Conservation (phyloP, 108 stramenopile genomes). For the Parietichytrium sp. region DNA sequence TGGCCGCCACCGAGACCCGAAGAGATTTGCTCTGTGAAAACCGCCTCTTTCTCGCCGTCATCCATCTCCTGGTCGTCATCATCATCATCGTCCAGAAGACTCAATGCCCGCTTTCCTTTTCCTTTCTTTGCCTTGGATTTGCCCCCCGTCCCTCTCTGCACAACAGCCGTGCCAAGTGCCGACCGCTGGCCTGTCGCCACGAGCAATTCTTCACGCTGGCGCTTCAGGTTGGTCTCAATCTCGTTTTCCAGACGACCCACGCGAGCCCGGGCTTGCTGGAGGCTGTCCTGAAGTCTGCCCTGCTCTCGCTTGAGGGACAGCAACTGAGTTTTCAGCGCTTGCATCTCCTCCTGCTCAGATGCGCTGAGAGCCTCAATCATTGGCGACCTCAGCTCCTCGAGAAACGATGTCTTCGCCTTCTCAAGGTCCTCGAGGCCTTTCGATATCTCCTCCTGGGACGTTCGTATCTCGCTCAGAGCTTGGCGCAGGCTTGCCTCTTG, state of each 20-base stretch:
- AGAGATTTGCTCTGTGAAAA: background rate
- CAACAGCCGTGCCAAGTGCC: background rate
- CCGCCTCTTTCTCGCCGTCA: slow-evolving; percentile 72
- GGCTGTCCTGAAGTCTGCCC: slow-evolving; percentile 62
- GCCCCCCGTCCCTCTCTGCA: too few relatives aligned
- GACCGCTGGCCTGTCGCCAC: slow-evolving; percentile 56
- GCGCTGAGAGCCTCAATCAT: slow-evolving; percentile 65
- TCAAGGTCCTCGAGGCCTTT: slow-evolving; percentile 47
- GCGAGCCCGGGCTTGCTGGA: slow-evolving; percentile 68
- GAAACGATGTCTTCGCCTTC: slow-evolving; percentile 67
- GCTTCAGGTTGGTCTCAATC: slow-evolving; percentile 78
- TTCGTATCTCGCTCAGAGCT: background rate
- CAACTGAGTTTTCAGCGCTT: slow-evolving; percentile 57
- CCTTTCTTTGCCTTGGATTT: too few relatives aligned
- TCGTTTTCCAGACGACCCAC: slow-evolving; percentile 69
- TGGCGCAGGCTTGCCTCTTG: slow-evolving; percentile 43
- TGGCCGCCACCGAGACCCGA: background rate
- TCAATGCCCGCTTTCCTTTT: slow-evolving; percentile 54
- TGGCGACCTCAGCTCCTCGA: slow-evolving; percentile 80
- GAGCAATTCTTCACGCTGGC: slow-evolving; percentile 69
- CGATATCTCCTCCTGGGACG: background rate
- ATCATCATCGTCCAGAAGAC: slow-evolving; percentile 44
- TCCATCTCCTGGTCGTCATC: slow-evolving; percentile 64
- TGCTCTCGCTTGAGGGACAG: slow-evolving; percentile 63
- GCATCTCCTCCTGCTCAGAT: slow-evolving; percentile 65